Evolutionary conservation across 805 yeast genomes (phyloP), one percentile per base, ranked within the genome.

Genomic region (Yarrowia deformans): DNA sequence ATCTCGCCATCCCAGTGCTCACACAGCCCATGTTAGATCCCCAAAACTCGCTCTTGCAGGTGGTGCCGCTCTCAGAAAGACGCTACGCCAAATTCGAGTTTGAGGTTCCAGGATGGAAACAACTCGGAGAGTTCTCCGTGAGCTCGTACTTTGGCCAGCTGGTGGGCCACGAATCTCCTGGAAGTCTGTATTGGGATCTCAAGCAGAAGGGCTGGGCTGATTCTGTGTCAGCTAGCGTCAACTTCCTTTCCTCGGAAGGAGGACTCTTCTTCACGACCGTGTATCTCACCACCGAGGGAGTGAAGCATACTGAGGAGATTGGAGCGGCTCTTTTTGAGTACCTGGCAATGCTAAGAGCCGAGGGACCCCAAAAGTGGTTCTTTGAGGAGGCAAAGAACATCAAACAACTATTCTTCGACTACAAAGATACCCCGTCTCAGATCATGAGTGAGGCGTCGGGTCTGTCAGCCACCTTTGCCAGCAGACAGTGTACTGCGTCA

Each of bases 141-240:
- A 13, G 85, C 7, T 85, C 83, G 68, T 90, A 92, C 77, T 84
- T 81, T 72, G 85, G 93, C 19, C 97, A 93, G 77, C 81, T 95
- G 66, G 80, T 95, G 66, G 98, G 98, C 49, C 98, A 94, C 78
- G 99, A 94, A 79, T 90, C 95, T 58, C 83, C 88, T 61, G 98
- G 98, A 1, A 91, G 97, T 1, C 77, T 94, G 29, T 81, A 91
- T 42, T 85, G 88, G 69, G 84, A 83, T 71, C 84, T 94, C 72
- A 94, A 92, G 78, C 76, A 80, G 39, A 80, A 84, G 72, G 90
- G 93, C 14, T 90, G 93, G 92, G 96, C 93, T 9, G 89, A 86
- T 72, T 88, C 85, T 19, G 82, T 94, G 63, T 85, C 91, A 45
- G 87, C 93, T 34, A 97, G 97, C 8, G 83, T 85, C 46, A 73